These are phyloP conservation scores for Pythium vanterpoolii DNA, from an alignment of 352 stramenopile genomes.

Conservation along the genomic window DNA sequence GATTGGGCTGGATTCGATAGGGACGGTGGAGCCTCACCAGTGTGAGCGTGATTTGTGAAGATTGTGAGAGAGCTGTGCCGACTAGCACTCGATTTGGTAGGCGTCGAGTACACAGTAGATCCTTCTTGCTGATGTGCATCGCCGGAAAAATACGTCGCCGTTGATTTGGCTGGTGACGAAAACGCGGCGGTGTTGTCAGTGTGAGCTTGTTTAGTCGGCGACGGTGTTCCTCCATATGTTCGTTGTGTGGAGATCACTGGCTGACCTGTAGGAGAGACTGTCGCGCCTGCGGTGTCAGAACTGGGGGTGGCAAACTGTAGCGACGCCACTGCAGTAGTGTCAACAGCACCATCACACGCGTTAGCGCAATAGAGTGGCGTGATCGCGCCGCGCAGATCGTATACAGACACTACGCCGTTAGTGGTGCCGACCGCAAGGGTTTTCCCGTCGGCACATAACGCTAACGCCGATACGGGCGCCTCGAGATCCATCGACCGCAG, in stretches of 20 bases:
- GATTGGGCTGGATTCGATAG: background rate
- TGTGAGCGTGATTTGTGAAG: background rate
- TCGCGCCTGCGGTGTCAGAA: constrained; percentile 29
- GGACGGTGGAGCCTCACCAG: background rate
- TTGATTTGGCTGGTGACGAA: background rate
- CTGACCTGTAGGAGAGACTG: constrained; percentile 32
- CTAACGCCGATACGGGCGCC: constrained; percentile 49
- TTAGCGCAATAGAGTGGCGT: constrained; percentile 48
- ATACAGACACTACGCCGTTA: constrained; percentile 53
- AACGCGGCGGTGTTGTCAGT: background rate
- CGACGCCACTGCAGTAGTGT: constrained; percentile 34
- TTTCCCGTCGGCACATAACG: constrained; percentile 63
- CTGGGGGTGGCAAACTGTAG: constrained; percentile 51
- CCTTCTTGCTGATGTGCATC: background rate
- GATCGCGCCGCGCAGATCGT: constrained; percentile 62
- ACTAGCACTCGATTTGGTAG: constrained; percentile 2
- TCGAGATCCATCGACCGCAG: constrained; percentile 56
- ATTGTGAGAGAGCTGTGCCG: constrained; percentile 9
- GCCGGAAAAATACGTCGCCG: constrained; percentile 1
- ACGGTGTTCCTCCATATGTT: constrained; percentile 9
- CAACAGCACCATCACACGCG: constrained; percentile 29
- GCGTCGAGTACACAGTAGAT: constrained; percentile 6
- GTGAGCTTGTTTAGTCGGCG: background rate
- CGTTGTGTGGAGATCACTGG: constrained; percentile 48
- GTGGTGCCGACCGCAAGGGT: constrained; percentile 55